Percentiles rank a stretch among this genome's conserved stretches.
Conservation (phyloP, 495 filamentous ascomycete species). For the Acidomyces sp. region DNA sequence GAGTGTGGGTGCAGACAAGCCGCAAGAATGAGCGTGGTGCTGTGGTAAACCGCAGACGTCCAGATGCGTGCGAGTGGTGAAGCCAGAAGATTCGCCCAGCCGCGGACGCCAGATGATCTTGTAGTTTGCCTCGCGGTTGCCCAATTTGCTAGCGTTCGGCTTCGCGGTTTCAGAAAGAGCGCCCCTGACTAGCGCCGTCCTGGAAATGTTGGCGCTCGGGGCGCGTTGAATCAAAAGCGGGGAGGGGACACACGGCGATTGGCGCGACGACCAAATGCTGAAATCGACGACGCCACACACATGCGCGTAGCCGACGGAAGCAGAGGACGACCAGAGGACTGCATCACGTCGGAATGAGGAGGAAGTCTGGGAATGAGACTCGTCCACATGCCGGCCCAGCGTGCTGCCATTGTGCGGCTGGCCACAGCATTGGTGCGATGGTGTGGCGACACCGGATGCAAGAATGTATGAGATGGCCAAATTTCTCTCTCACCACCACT, state of each 20-base stretch:
- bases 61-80: neutral
- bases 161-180: neutral
- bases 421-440: no score
- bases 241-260: neutral
- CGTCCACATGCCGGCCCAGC: no score
- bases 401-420: no score
- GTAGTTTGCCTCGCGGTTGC: neutral
- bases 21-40: conserved; percentile 1
- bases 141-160: neutral
- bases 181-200: neutral
- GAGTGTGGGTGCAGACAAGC: conserved; percentile 4
- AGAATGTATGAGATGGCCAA: no score
- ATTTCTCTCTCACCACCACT: no score
- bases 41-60: neutral
- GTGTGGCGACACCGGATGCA: no score
- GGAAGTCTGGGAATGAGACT: no score
- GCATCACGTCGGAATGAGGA: neutral
- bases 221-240: neutral
- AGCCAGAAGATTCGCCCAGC: neutral
- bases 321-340: neutral
- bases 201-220: no score
- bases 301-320: neutral
- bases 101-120: neutral
- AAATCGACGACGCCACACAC: neutral
- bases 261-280: neutral